A percentile compares a stretch with the other conserved stretches of the same genome.
Evolutionary conservation across 352 stramenopile species (phyloP).

Genomic region (Phytophthora pseudosyringae): DNA sequence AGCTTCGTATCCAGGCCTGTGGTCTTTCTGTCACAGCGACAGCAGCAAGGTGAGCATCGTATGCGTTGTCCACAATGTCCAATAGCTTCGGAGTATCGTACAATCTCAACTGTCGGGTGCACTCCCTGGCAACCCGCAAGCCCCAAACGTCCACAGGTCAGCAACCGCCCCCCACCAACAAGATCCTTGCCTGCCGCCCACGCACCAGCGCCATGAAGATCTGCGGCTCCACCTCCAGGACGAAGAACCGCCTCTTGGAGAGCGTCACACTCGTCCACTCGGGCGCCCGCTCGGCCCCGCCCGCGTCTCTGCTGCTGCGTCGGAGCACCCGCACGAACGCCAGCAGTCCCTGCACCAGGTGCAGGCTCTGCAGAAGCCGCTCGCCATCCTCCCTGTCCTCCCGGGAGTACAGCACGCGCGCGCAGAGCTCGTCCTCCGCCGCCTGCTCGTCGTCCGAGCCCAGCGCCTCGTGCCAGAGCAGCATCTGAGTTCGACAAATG

Average conservation of each 20-base stretch:
- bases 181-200: background rate
- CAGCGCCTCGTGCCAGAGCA: conserved; percentile 69
- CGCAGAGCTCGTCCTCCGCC: conserved; percentile 52
- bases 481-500: conserved; percentile 24
- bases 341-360: conserved; percentile 61
- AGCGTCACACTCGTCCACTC: conserved; percentile 61
- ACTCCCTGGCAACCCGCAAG: conserved; percentile 29
- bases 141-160: background rate
- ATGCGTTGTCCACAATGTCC: background rate
- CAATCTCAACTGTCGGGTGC: conserved; percentile 37
- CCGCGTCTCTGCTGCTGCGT: background rate
- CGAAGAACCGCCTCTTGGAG: conserved; percentile 44
- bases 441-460: conserved; percentile 75
- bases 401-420: conserved; percentile 51
- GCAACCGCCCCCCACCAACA: background rate
- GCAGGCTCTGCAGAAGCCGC: conserved; percentile 46
- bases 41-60: conserved; percentile 5
- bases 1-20: conserved; percentile 41
- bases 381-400: background rate
- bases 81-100: conserved; percentile 13
- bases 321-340: conserved; percentile 55
- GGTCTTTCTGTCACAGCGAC: conserved; percentile 37
- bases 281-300: background rate
- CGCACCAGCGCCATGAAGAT: conserved; percentile 68
- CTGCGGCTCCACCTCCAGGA: conserved; percentile 62